Evolutionary conservation across 176 grass and related monocot species (phyloP), one percentile per base, ranked within the genome.

Genomic region (Oropetium thomaeum): DNA sequence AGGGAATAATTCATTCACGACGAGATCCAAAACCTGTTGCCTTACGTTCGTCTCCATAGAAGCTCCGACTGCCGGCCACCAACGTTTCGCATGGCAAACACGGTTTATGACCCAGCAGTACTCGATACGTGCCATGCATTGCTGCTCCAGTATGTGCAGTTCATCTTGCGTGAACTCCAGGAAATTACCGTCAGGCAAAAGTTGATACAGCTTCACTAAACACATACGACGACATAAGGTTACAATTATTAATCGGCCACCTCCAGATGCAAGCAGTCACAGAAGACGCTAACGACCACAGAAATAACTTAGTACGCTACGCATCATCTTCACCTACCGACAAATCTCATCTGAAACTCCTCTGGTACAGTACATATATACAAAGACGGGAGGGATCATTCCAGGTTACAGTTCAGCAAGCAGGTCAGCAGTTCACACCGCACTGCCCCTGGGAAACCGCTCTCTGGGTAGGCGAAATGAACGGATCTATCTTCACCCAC

Each of bases 401-500:
- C 40, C 67, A 84, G 26, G 26, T 76, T 29, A 38, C 71, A 81
- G 45, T 40, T 45, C 49, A 78, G 54, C 1, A 6, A 65, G 57
- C 58, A 0, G 29, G 39, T 92, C 49, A 92, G 62, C 90, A 92
- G 81, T 92, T 92, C 22, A 92, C 79, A 30, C 90, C 90, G 25
- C 90, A 89, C 52, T 92, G 90, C 13, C 86, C 89, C 32, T 45
- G n/a, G 4, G 81, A 17, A 27, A 71, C 58, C 4, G 73, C 79
- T 12, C 83, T 92, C 71, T 89, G 90, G 20, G 71, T 67, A 2
- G 90, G 62, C 10, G 90, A 68, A 10, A 76, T 92, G 68, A 96
- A 96, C 10, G 92, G 92, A 71, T 96, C 89, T 1, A 96, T 90
- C 16, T 81, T 83, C 76, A 96, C 92, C 92, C 92, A 96, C 25